Percentiles rank a stretch among this genome's conserved stretches.
phyloP scores from a whole-genome alignment of 2,329 filamentous ascomycete species.

The Apiospora pterosperma region DNA sequence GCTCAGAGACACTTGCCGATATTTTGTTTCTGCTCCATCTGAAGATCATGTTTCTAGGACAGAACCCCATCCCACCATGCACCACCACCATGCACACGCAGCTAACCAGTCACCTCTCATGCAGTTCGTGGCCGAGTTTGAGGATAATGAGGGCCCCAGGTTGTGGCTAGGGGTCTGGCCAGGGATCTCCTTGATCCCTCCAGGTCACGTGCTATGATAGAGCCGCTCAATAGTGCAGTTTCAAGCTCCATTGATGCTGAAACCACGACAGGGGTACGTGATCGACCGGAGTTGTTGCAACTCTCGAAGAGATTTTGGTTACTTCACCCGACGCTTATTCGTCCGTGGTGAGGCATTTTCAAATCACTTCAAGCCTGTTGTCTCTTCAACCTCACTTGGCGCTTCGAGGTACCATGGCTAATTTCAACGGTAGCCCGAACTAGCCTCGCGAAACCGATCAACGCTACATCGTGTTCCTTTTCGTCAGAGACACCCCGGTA shows the following conservation, averaged over 20 bases:
- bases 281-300: constrained; percentile 7
- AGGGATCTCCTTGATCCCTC: not conserved
- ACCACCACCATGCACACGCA: not conserved
- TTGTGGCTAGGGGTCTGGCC: not conserved
- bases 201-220: constrained; percentile 18
- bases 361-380: constrained; percentile 7
- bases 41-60: constrained; percentile 5
- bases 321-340: constrained; percentile 7
- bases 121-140: not conserved
- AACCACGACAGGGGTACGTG: constrained; percentile 14
- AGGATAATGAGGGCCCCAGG: not conserved
- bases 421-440: constrained; percentile 14
- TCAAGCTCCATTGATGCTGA: constrained; percentile 22
- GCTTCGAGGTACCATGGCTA: constrained; percentile 5
- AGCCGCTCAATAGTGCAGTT: constrained; percentile 16
- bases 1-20: not conserved
- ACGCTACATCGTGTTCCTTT: constrained; percentile 16
- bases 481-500: constrained; percentile 15
- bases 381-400: constrained; percentile 13
- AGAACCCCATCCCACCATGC: not conserved
- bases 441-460: constrained; percentile 24
- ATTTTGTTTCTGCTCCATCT: not conserved
- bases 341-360: constrained; percentile 23
- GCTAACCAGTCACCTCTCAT: not conserved
- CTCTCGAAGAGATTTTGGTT: constrained; percentile 7